phyloP scores from a whole-genome alignment of 2,329 filamentous ascomycete genomes.

The Colletotrichum tropicale region DNA sequence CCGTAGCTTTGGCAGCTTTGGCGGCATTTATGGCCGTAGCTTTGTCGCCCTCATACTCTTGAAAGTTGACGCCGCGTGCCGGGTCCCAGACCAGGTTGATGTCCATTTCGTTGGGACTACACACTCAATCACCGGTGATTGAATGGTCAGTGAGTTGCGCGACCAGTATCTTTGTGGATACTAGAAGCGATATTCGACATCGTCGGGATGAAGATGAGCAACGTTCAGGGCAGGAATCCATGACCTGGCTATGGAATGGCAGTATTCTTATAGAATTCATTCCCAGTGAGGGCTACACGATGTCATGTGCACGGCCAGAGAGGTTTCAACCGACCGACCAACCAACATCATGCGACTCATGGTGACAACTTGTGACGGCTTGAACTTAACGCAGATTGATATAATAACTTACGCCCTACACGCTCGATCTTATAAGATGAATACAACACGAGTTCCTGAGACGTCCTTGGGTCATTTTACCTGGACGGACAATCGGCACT shows the following conservation, averaged over 20 bases:
- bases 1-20: too few species aligned
- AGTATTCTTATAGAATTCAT: not conserved
- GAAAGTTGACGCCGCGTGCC: not conserved
- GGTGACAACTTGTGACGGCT: not conserved
- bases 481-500: too few species aligned
- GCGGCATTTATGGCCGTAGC: not conserved
- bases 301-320: too few species aligned
- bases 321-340: too few species aligned
- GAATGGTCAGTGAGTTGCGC: not conserved
- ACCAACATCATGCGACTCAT: too few species aligned
- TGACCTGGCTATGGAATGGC: not conserved
- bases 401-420: not conserved
- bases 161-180: not conserved
- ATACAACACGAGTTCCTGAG: rapidly evolving
- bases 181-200: not conserved
- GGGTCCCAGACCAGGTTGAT: not conserved
- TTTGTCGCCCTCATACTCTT: not conserved
- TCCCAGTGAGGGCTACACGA: too few species aligned
- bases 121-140: not conserved
- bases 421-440: not conserved
- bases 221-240: not conserved
- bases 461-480: too few species aligned
- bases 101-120: not conserved
- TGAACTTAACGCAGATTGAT: not conserved
- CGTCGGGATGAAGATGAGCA: not conserved